These are phyloP conservation scores for Lagerstroemia speciosa DNA, from an alignment of 345 rosid species.

Conservation along the genomic window DNA sequence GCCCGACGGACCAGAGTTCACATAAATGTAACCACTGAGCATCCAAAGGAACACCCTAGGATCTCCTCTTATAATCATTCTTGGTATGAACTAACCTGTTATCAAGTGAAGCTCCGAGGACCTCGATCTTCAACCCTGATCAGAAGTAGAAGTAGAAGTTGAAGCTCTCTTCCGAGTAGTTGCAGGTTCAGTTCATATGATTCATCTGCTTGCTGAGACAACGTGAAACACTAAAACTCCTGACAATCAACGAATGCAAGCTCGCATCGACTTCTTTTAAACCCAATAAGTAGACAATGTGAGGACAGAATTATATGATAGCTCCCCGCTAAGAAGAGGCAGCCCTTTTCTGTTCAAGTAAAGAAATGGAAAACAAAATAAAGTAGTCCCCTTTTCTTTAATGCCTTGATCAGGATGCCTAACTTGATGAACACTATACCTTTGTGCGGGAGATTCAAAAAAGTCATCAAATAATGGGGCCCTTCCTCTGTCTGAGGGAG, in stretches of 20 bases:
- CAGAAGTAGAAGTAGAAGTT: no score
- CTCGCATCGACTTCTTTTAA: slow-evolving; percentile 24
- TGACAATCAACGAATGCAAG: slow-evolving; percentile 16
- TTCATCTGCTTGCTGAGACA: neutral
- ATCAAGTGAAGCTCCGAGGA: neutral
- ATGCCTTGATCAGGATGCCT: slow-evolving; percentile 38
- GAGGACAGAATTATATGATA: slow-evolving; percentile 51
- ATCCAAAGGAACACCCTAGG: neutral
- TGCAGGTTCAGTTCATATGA: neutral
- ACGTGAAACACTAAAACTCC: neutral
- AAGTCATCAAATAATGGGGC: slow-evolving; percentile 17
- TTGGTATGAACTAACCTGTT: neutral
- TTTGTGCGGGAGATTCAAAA: slow-evolving; percentile 36
- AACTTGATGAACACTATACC: slow-evolving; percentile 58
- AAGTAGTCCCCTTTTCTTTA: slow-evolving; percentile 6
- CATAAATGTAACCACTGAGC: no score
- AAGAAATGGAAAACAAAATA: neutral
- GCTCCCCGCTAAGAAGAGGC: neutral
- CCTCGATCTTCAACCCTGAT: neutral
- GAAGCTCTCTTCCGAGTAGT: neutral
- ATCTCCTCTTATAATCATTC: neutral
- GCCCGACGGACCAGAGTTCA: no score
- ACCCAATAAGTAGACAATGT: slow-evolving; percentile 38
- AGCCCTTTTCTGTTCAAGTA: no score
- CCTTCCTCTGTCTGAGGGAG: neutral